Evolutionary conservation across 257 asterid genomes (phyloP), one percentile per base, ranked within the genome.

Genomic region (Fraxinus excelsior): DNA sequence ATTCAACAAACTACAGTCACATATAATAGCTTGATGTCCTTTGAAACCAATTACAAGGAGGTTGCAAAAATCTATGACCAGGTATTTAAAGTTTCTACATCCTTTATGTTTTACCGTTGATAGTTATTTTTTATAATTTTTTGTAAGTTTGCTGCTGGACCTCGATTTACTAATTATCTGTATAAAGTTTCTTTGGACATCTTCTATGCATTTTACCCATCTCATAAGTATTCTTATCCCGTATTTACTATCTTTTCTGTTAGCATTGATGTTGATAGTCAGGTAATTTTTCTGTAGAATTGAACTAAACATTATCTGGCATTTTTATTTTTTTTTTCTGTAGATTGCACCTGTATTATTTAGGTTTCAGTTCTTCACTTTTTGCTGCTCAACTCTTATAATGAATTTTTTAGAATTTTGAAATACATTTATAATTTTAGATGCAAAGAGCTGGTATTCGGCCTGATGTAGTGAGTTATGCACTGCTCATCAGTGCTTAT

Each of bases 381-480:
- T 58, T 80, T 73, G 31, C 34, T 75, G 77, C 75, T 16, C 65
- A 37, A 8, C 26, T 23, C 76, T 46, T 73, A 29, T 71, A 64
- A 76, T 73, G 78, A 58, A 76, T 81, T 75, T 21, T 51, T 78
- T 62, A 49, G 78, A 62, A 67, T 74, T 76, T 49, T 74, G 74
- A 75, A 72, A 71, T 49, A 23, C 71, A 64, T 83, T 71, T 80
- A 72, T 71, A 5, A 76, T 80, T 76, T 38, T 74, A 95, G 99
- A 96, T 96, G 99, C 98, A 96, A 89, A 85, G 97, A 81, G 84
- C 87, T 40, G 88, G 83, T 75, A 77, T 88, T 81, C 85, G 40
- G 67, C 99, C 99, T 58, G 99, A 96, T 87, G 99, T 96, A 60
- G 97, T 96, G 78, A 96, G 91, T 84, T 93, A 96, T 80, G 96